Conservation (phyloP, 176 grass and related monocot species). For the Leersia perrieri region DNA sequence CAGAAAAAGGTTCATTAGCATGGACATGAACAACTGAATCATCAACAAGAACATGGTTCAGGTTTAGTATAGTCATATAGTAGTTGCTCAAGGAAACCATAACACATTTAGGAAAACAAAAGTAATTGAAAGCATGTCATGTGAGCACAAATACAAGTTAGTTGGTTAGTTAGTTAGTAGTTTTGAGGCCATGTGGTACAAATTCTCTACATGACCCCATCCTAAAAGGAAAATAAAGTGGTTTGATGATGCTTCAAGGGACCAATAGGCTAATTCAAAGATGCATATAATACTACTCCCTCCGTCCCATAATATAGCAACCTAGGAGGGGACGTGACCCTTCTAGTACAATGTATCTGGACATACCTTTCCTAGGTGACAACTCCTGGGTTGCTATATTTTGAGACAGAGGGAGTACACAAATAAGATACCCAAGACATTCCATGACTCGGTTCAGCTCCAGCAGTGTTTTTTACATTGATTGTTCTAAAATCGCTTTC, state of each 20-base stretch:
- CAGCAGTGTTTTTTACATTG: neutral
- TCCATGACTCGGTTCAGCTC: neutral
- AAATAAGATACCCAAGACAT: neutral
- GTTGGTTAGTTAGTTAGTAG: neutral
- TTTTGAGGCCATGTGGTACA: neutral
- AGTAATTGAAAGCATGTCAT: neutral
- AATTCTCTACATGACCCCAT: neutral
- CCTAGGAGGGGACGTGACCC: too few species aligned
- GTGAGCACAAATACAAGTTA: neutral
- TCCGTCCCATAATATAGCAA: too few species aligned
- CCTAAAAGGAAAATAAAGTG: neutral
- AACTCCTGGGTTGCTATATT: too few species aligned
- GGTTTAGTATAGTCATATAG: neutral
- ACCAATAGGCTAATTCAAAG: neutral
- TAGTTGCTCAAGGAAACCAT: neutral
- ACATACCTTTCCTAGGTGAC: too few species aligned
- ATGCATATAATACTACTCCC: too few species aligned
- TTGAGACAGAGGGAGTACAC: too few species aligned
- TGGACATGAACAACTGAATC: neutral
- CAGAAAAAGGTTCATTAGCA: conserved; percentile 2
- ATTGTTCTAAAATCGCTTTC: neutral
- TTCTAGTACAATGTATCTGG: too few species aligned
- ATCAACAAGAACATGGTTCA: neutral
- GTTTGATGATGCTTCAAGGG: neutral
- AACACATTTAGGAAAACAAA: neutral